Evolutionary conservation across 768 basidiomycete species (phyloP).

Genomic region (Epithele typhae): DNA sequence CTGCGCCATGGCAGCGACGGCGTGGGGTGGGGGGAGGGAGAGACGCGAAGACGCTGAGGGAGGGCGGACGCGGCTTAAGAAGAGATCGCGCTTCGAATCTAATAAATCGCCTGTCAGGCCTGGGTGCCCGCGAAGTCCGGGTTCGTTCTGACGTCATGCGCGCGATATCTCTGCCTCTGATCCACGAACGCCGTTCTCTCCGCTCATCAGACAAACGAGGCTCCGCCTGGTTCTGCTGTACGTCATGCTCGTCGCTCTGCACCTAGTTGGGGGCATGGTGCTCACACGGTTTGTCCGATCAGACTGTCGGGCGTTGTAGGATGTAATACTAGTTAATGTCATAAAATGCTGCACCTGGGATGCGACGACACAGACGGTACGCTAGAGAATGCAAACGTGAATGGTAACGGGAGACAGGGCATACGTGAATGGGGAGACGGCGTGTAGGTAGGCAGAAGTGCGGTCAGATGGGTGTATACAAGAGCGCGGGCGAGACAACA

Average conservation of each 20-base stretch:
- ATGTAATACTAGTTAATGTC: constrained; percentile 14
- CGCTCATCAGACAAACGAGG: no score
- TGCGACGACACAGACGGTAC: constrained; percentile 18
- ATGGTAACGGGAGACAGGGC: constrained; percentile 5
- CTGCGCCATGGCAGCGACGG: constrained; percentile 35
- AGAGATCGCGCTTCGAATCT: constrained; percentile 1
- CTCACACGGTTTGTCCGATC: no score
- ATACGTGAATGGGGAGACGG: not conserved
- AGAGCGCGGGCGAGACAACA: no score
- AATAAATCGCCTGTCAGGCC: constrained; percentile 1
- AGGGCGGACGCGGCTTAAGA: constrained; percentile 2
- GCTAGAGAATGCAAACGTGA: constrained; percentile 4
- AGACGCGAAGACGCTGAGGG: constrained; percentile 5
- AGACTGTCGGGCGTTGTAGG: constrained; percentile 3
- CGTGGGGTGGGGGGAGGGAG: constrained; percentile 7
- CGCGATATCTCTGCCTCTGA: no score
- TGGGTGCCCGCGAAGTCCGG: not conserved
- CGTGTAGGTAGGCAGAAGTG: no score
- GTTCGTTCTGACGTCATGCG: constrained; percentile 9
- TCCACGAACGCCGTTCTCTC: no score
- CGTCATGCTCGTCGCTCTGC: no score
- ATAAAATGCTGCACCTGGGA: constrained; percentile 12
- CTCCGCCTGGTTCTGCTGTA: no score
- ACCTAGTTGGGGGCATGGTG: no score
- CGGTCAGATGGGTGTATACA: no score